Conservation (phyloP, 2,329 filamentous ascomycete species). For the Orbilia quercus region DNA sequence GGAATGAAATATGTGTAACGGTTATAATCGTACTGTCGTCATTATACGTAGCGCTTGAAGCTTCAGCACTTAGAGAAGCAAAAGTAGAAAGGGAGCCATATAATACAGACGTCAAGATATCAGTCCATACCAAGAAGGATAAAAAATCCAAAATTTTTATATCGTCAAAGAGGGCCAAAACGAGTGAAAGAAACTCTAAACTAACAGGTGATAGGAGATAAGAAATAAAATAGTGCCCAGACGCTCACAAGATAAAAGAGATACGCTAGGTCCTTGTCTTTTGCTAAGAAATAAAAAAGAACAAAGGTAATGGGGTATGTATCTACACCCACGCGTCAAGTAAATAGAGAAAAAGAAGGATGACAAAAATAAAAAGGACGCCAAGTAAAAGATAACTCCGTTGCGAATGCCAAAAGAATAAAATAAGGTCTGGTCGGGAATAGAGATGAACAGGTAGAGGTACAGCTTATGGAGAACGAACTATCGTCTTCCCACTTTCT, state of each 20-base stretch:
- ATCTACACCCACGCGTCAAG: background rate
- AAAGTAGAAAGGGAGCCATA: conserved; percentile 1
- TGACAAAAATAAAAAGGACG: conserved; percentile 24
- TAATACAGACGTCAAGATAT: conserved; percentile 9
- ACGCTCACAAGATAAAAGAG: conserved; percentile 27
- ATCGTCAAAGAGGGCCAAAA: conserved; percentile 40
- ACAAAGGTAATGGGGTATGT: conserved; percentile 34
- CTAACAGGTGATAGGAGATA: conserved; percentile 5
- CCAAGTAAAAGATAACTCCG: conserved; percentile 37
- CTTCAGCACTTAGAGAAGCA: background rate
- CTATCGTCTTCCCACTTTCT: conserved; percentile 54
- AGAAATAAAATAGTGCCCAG: conserved; percentile 11
- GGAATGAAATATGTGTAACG: too few relatives aligned
- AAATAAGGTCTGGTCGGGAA: background rate
- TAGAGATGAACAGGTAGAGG: conserved; percentile 13
- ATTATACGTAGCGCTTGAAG: conserved; percentile 11
- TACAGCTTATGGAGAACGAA: background rate
- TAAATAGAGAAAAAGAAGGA: background rate
- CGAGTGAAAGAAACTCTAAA: conserved; percentile 38
- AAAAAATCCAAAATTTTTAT: conserved; percentile 16
- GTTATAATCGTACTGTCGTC: conserved; percentile 39
- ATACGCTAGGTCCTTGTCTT: conserved; percentile 31
- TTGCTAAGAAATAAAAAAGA: conserved; percentile 35
- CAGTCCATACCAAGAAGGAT: conserved; percentile 3
- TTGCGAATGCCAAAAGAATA: conserved; percentile 17